A percentile compares a stretch with the other conserved stretches of the same genome.
phyloP scores from a whole-genome alignment of 2,329 filamentous ascomycete genomes.

The Fusarium subtropicale region DNA sequence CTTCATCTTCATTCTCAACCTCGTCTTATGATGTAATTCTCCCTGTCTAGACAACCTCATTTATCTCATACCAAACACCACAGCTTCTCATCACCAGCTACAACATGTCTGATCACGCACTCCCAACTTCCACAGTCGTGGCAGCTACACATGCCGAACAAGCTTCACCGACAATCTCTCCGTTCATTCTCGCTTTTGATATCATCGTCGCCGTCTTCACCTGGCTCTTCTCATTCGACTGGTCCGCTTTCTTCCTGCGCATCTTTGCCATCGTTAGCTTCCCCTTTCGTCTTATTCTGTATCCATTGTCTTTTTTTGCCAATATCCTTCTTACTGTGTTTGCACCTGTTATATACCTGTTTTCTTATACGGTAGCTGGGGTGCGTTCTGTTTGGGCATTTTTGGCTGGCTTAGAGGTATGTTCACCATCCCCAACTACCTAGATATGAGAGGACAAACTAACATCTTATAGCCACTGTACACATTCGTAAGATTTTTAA shows the following conservation, averaged over 20 bases:
- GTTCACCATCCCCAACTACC: slow-evolving; percentile 9
- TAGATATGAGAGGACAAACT: background rate
- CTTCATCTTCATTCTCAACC: background rate
- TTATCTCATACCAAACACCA: background rate
- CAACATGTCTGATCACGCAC: slow-evolving; percentile 32
- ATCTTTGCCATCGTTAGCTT: slow-evolving; percentile 45
- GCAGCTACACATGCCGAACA: slow-evolving; percentile 18
- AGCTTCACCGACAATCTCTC: slow-evolving; percentile 26
- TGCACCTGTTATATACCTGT: slow-evolving; percentile 53
- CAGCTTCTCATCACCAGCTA: slow-evolving; percentile 13
- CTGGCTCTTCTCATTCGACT: slow-evolving; percentile 47
- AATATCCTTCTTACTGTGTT: slow-evolving; percentile 50
- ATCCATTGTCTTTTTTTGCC: slow-evolving; percentile 48
- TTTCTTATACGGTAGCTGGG: slow-evolving; percentile 46
- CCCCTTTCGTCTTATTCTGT: slow-evolving; percentile 49
- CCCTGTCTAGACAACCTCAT: slow-evolving; percentile 17
- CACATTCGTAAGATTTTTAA: slow-evolving; percentile 53
- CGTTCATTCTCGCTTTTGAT: slow-evolving; percentile 43
- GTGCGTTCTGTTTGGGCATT: slow-evolving; percentile 45
- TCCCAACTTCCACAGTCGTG: slow-evolving; percentile 30
- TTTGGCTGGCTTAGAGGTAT: slow-evolving; percentile 53
- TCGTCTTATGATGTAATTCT: slow-evolving; percentile 35
- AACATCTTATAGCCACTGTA: slow-evolving; percentile 54
- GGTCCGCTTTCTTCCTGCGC: slow-evolving; percentile 43
- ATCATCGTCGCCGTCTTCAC: slow-evolving; percentile 44